These are phyloP conservation scores for Quercus glauca DNA, from an alignment of 306 rosid species.

Conservation along the genomic window DNA sequence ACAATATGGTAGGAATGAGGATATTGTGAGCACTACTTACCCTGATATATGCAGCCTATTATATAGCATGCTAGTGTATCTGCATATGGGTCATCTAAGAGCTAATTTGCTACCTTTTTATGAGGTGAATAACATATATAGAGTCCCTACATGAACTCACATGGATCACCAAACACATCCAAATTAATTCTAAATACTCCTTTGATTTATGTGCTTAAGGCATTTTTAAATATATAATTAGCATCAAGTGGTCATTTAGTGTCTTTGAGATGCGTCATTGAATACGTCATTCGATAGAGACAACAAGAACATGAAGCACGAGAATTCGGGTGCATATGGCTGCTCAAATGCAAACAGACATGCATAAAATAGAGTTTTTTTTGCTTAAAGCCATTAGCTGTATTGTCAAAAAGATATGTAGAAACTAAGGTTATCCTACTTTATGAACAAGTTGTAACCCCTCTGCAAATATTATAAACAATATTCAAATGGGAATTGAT, in stretches of 20 bases:
- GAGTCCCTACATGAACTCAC: not conserved
- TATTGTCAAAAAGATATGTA: too few relatives aligned
- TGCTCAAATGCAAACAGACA: not conserved
- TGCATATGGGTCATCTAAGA: not conserved
- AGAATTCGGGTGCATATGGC: not conserved
- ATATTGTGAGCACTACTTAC: too few relatives aligned
- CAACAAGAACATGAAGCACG: not conserved
- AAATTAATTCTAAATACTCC: not conserved
- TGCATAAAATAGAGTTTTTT: not conserved
- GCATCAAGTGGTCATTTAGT: not conserved
- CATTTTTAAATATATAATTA: not conserved
- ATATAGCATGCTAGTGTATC: not conserved
- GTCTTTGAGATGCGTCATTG: slow-evolving; percentile 2
- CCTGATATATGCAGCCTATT: not conserved
- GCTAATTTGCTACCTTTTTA: not conserved
- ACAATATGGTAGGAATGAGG: too few relatives aligned
- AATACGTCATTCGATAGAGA: not conserved
- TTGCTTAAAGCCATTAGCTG: too few relatives aligned
- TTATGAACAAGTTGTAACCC: too few relatives aligned
- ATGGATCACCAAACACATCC: not conserved
- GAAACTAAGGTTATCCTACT: too few relatives aligned
- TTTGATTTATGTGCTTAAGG: not conserved
- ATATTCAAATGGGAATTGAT: not conserved
- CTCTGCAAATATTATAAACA: not conserved
- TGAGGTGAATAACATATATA: not conserved